These are phyloP conservation scores for Lyophyllum semitale DNA, from an alignment of 768 basidiomycete genomes.

Conservation along the genomic window DNA sequence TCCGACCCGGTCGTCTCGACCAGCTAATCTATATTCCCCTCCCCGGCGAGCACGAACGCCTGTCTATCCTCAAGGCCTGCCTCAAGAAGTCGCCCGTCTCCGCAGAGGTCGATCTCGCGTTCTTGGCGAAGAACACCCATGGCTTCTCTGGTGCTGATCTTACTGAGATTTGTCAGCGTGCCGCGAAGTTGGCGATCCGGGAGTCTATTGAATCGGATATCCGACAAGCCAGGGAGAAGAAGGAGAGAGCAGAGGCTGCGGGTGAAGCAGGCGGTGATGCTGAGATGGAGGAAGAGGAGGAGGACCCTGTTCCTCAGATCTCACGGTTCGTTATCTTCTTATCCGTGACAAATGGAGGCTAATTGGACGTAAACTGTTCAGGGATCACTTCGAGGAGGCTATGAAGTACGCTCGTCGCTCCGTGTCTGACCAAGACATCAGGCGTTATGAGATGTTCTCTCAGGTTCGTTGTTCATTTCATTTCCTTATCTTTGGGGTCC, in stretches of 20 bases:
- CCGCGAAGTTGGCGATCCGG: conserved; percentile 95
- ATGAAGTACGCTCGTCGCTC: conserved; percentile 98
- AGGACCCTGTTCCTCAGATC: conserved; percentile 91
- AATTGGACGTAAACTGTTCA: conserved; percentile 21
- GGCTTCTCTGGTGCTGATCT: conserved; percentile 99
- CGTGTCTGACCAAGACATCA: conserved; percentile 94
- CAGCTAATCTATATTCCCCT: conserved; percentile 99
- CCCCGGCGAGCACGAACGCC: conserved; percentile 89
- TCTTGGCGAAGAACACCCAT: conserved; percentile 90
- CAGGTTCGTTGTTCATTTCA: conserved; percentile 49
- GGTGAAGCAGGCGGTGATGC: conserved; percentile 55
- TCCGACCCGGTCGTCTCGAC: conserved; percentile 97
- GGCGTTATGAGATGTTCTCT: conserved; percentile 98
- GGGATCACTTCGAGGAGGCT: conserved; percentile 97
- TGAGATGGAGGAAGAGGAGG: conserved; percentile 76
- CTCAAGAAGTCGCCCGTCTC: conserved; percentile 93
- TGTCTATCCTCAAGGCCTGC: conserved; percentile 88
- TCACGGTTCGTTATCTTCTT: conserved; percentile 51
- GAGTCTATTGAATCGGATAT: conserved; percentile 95
- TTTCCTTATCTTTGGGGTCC: conserved; percentile 6
- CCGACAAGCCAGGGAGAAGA: conserved; percentile 72
- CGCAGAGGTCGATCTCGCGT: conserved; percentile 77
- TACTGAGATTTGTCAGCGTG: conserved; percentile 98
- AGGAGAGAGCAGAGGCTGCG: conserved; percentile 72
- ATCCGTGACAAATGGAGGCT: conserved; percentile 11